Conservation (phyloP, 2,329 filamentous ascomycete genomes). For the Talaromyces sp. region DNA sequence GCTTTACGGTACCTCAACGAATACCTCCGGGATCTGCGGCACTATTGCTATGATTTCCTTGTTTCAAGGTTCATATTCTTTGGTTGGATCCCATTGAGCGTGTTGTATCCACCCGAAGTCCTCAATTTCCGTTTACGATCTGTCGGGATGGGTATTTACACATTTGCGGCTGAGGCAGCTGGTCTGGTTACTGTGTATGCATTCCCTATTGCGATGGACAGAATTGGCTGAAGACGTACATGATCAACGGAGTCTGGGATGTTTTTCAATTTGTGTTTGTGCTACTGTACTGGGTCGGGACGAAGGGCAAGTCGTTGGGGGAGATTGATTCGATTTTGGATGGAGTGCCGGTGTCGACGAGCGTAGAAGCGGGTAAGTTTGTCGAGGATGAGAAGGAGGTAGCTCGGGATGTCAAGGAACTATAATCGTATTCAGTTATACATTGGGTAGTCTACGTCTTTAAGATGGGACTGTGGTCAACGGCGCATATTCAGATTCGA, state of each 20-base stretch:
- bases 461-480: neutral
- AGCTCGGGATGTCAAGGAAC: neutral
- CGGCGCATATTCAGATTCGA: neutral
- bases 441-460: neutral
- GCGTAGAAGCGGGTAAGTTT: neutral
- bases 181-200: slow-evolving; percentile 11
- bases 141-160: slow-evolving; percentile 4
- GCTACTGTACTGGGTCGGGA: slow-evolving; percentile 20
- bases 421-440: neutral
- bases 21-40: neutral
- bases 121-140: neutral
- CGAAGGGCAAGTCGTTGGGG: slow-evolving; percentile 23
- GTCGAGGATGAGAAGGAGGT: neutral
- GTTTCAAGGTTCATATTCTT: slow-evolving; percentile 8
- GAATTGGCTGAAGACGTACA: slow-evolving; percentile 21
- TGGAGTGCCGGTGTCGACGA: neutral
- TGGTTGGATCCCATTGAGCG: neutral
- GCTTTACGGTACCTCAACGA: neutral
- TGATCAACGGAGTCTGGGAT: slow-evolving; percentile 19
- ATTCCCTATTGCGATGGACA: slow-evolving; percentile 17
- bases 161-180: neutral
- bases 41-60: slow-evolving; percentile 1
- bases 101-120: slow-evolving; percentile 8
- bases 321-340: slow-evolving; percentile 21
- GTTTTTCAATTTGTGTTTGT: slow-evolving; percentile 6